Percentiles rank a stretch among this genome's conserved stretches.
These are phyloP conservation scores for Fusarium buxicola DNA, from an alignment of 2,329 filamentous ascomycete species.

Conservation along the genomic window DNA sequence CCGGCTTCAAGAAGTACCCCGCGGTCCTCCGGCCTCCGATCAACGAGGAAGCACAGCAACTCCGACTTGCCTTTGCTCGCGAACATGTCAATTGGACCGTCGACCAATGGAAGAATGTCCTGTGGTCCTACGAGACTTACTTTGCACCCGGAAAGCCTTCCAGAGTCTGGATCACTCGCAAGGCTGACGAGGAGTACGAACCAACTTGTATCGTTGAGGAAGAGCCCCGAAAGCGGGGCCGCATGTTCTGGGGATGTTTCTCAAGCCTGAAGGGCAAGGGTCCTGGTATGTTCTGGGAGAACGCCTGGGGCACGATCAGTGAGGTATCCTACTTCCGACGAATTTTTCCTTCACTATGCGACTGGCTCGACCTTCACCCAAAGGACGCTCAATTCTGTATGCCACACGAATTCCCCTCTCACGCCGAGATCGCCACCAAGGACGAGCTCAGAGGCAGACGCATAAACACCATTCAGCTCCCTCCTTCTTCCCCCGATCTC, in stretches of 20 bases:
- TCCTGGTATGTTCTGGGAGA: conserved; percentile 12
- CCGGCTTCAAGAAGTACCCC: conserved; percentile 23
- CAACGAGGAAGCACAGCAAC: conserved; percentile 11
- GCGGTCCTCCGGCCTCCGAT: conserved; percentile 24
- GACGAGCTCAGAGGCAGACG: conserved; percentile 6
- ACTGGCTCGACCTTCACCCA: conserved; percentile 14
- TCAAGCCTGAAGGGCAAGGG: conserved; percentile 26
- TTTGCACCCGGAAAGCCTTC: background rate
- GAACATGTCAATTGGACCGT: conserved; percentile 24
- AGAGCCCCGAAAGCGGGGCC: background rate
- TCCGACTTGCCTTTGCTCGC: conserved; percentile 23
- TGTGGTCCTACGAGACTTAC: conserved; percentile 20
- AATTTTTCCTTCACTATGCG: conserved; percentile 4
- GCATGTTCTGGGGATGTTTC: conserved; percentile 14
- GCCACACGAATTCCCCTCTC: background rate
- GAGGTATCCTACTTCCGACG: conserved; percentile 3
- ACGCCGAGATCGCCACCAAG: conserved; percentile 4
- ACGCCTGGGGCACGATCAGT: conserved; percentile 3
- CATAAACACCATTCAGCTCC: conserved; percentile 15
- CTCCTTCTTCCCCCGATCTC: conserved; percentile 26
- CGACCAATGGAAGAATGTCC: conserved; percentile 29
- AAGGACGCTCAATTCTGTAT: conserved; percentile 7
- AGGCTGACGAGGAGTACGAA: conserved; percentile 13
- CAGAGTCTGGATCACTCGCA: conserved; percentile 26
- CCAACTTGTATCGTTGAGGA: conserved; percentile 19